Percentiles rank a stretch among this genome's conserved stretches.
These are phyloP conservation scores for Noccaea caerulescens DNA, from an alignment of 345 rosid species.

Conservation along the genomic window DNA sequence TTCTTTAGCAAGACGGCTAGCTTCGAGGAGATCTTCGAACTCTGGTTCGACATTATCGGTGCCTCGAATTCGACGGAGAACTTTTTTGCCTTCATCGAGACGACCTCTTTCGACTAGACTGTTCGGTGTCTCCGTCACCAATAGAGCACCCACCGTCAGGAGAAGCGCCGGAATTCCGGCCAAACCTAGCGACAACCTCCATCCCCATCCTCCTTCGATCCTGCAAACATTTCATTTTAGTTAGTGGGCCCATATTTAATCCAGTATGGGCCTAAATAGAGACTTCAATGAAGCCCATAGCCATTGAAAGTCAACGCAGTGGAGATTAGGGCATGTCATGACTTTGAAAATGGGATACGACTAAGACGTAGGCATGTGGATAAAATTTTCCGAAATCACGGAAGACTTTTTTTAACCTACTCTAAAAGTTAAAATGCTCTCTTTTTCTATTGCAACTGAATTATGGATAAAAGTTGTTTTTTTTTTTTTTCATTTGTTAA, in stretches of 20 bases:
- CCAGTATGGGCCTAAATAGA: background rate
- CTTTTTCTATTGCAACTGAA: background rate
- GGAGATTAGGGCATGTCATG: slow-evolving; percentile 10
- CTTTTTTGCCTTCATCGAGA: slow-evolving; percentile 85
- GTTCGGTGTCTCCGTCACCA: slow-evolving; percentile 87
- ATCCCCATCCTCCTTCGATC: slow-evolving; percentile 86
- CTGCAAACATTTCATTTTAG: slow-evolving; percentile 39
- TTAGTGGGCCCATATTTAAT: slow-evolving; percentile 9
- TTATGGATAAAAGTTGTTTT: background rate
- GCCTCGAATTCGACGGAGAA: slow-evolving; percentile 77
- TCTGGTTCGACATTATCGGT: slow-evolving; percentile 84
- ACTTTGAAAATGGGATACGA: slow-evolving; percentile 3
- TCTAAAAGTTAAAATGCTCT: background rate
- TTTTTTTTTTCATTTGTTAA: background rate
- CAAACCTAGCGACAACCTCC: slow-evolving; percentile 88
- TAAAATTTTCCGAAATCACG: slow-evolving; percentile 33
- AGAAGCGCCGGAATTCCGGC: slow-evolving; percentile 90
- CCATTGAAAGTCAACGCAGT: slow-evolving; percentile 19
- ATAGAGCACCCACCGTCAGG: slow-evolving; percentile 73
- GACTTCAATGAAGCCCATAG: slow-evolving; percentile 4
- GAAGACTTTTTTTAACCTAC: slow-evolving; percentile 8
- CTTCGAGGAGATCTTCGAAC: slow-evolving; percentile 84
- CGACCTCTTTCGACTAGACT: slow-evolving; percentile 87
- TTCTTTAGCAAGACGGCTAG: slow-evolving; percentile 79
- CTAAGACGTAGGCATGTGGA: slow-evolving; percentile 37